Percentiles rank a stretch among this genome's conserved stretches.
Conservation (phyloP, 2,329 filamentous ascomycete genomes). For the Xylaria sp. region DNA sequence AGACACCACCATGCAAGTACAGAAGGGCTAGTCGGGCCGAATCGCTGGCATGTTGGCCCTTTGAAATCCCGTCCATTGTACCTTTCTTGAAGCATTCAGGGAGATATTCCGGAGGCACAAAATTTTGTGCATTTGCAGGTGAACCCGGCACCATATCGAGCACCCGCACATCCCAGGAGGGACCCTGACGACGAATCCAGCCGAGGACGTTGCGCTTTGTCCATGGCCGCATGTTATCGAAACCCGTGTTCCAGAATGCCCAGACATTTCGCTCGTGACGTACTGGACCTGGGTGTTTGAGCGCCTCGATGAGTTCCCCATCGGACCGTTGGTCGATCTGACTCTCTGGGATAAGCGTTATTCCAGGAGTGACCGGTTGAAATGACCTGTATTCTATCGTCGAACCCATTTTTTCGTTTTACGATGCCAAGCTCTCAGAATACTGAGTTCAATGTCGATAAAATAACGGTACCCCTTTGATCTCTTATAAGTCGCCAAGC, state of each 20-base stretch:
- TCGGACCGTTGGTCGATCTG: slow-evolving; percentile 10
- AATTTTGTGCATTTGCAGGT: slow-evolving; percentile 6
- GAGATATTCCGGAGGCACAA: slow-evolving; percentile 8
- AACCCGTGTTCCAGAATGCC: slow-evolving; percentile 19
- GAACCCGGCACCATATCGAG: slow-evolving; percentile 21
- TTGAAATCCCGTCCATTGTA: not conserved
- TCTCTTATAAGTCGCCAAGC: not conserved
- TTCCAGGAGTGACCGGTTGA: slow-evolving; percentile 9
- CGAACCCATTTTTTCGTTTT: not conserved
- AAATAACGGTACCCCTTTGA: not conserved
- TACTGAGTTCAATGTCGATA: not conserved
- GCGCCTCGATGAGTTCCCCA: slow-evolving; percentile 4
- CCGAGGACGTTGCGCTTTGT: slow-evolving; percentile 16
- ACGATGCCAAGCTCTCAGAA: not conserved
- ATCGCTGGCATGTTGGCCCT: slow-evolving; percentile 8
- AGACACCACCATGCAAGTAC: slow-evolving; percentile 10
- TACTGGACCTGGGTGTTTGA: not conserved
- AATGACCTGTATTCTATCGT: not conserved
- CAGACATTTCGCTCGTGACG: slow-evolving; percentile 21
- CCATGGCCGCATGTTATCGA: slow-evolving; percentile 13
- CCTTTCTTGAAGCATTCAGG: slow-evolving; percentile 10
- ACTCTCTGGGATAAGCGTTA: slow-evolving; percentile 5
- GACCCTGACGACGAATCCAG: slow-evolving; percentile 18
- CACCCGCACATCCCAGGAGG: slow-evolving; percentile 9
- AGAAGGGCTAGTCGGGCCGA: not conserved